phyloP scores from a whole-genome alignment of 2,329 filamentous ascomycete genomes.

The Blastomyces percursus region DNA sequence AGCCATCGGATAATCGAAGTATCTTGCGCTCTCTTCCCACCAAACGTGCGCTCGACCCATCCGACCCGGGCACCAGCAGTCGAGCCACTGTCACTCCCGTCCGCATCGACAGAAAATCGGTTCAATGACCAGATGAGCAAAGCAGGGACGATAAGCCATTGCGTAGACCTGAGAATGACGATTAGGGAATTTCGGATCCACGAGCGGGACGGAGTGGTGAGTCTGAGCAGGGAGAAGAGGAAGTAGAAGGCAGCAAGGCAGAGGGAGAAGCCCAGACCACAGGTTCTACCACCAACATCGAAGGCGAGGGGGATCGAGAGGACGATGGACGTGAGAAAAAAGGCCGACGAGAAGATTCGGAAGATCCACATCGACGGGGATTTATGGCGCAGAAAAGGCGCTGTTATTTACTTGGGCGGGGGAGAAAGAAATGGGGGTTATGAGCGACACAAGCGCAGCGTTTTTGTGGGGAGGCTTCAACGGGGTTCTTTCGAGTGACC shows the following conservation, averaged over 20 bases:
- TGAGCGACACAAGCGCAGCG: background rate
- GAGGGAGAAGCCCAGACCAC: constrained; percentile 86
- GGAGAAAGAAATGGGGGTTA: background rate
- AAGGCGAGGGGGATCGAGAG: constrained; percentile 95
- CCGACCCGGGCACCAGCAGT: constrained; percentile 42
- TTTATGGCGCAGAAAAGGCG: background rate
- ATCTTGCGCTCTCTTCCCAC: constrained; percentile 50
- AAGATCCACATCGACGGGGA: constrained; percentile 65
- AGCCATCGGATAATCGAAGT: constrained; percentile 71
- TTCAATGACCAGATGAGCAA: constrained; percentile 92
- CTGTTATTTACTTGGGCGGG: background rate
- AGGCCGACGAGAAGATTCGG: constrained; percentile 63
- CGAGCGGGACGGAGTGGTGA: constrained; percentile 69
- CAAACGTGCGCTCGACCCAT: constrained; percentile 75
- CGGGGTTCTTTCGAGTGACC: too few species aligned
- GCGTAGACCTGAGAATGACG: constrained; percentile 58
- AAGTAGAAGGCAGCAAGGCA: constrained; percentile 85
- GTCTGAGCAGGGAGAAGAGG: constrained; percentile 66
- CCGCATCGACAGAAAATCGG: constrained; percentile 73
- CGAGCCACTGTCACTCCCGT: constrained; percentile 28
- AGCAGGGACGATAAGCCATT: constrained; percentile 76
- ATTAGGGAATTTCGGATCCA: constrained; percentile 62
- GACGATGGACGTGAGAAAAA: constrained; percentile 85
- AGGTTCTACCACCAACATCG: constrained; percentile 91
- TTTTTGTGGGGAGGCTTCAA: background rate